Percentiles rank a stretch among this genome's conserved stretches.
These are phyloP conservation scores for Fraxinus quadrangulata DNA, from an alignment of 257 asterid genomes.

Conservation along the genomic window DNA sequence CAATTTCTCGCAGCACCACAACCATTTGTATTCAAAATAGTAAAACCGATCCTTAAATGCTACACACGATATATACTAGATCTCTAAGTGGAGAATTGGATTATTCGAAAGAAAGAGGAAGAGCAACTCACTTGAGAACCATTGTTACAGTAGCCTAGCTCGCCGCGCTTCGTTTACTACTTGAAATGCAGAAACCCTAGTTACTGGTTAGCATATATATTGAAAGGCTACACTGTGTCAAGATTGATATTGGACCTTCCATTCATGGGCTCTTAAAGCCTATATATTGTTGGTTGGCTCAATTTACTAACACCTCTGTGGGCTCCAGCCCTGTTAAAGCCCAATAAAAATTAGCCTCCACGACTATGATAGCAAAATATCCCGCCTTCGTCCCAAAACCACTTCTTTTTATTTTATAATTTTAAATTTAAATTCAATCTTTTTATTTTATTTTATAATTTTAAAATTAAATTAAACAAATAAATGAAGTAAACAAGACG, in stretches of 20 bases:
- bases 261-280: neutral
- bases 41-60: neutral
- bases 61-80: neutral
- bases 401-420: too few species aligned
- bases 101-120: neutral
- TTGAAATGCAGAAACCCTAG: constrained; percentile 31
- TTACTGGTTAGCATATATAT: neutral
- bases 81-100: neutral
- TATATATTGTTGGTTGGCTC: neutral
- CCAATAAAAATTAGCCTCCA: neutral
- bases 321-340: neutral
- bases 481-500: too few species aligned
- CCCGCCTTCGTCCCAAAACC: neutral
- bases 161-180: constrained; percentile 24
- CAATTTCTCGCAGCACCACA: neutral
- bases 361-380: neutral
- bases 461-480: too few species aligned
- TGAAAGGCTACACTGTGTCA: neutral
- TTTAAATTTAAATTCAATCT: too few species aligned
- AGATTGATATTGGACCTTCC: neutral
- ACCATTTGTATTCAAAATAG: neutral
- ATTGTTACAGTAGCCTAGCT: constrained; percentile 25
- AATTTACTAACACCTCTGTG: neutral
- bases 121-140: constrained; percentile 61
- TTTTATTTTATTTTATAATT: too few species aligned